Percentiles rank a stretch among this genome's conserved stretches.
phyloP scores from a whole-genome alignment of 768 basidiomycete genomes.

The Phaffia australis region DNA sequence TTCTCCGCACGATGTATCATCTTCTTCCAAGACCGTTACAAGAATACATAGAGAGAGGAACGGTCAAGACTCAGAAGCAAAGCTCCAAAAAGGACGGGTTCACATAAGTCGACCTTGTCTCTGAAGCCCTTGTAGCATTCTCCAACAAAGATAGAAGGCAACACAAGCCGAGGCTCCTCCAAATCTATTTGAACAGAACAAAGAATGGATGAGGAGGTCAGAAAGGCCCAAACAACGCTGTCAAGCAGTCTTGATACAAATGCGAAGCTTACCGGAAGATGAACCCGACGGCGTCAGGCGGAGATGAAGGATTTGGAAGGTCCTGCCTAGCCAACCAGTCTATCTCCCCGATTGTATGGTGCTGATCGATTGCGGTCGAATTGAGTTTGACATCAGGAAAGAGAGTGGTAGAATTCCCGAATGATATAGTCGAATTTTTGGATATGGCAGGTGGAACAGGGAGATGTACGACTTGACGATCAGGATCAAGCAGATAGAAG shows the following conservation, averaged over 20 bases:
- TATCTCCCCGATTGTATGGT: not conserved
- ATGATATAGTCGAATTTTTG: conserved; percentile 26
- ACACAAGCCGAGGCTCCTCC: conserved; percentile 20
- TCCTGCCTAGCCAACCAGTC: conserved; percentile 27
- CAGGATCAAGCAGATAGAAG: conserved; percentile 72
- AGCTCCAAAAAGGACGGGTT: too few relatives aligned
- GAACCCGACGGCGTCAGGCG: conserved; percentile 62
- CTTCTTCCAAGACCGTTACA: too few relatives aligned
- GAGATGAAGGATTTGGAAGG: conserved; percentile 33
- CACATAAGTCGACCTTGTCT: too few relatives aligned
- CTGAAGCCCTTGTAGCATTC: conserved; percentile 5
- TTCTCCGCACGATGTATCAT: too few relatives aligned
- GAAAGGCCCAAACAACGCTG: too few relatives aligned
- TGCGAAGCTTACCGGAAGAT: conserved; percentile 56
- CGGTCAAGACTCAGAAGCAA: too few relatives aligned
- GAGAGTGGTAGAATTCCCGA: not conserved
- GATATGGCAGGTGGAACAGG: conserved; percentile 24
- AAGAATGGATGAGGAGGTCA: not conserved
- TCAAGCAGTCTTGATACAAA: not conserved
- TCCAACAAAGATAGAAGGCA: conserved; percentile 16
- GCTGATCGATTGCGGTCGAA: not conserved
- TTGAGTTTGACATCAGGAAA: not conserved
- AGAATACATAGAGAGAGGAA: too few relatives aligned
- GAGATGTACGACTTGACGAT: conserved; percentile 29
- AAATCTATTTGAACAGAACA: not conserved